Base-by-base conservation (phyloP, 2,329 filamentous ascomycete species). In the Botrytis medusae region DNA sequence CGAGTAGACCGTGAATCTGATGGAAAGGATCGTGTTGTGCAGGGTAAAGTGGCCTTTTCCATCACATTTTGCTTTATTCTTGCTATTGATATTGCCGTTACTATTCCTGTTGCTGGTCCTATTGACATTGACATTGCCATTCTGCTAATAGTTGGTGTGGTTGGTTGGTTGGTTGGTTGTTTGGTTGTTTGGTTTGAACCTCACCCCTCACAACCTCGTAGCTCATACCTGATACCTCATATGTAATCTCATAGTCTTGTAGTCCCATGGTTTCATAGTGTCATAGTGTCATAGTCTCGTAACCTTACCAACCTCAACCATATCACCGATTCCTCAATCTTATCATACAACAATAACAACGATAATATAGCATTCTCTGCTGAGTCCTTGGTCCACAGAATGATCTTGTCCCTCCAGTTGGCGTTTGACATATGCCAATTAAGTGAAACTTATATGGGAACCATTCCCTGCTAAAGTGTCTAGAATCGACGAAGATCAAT, bases 391-490 rank as follows among this genome's bases (percentile, higher is more conserved):
- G 34, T 60, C 22, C 60, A 46, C 18, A 29, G 29, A 34, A 44
- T 54, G n/a, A n/a, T 18, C 9, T 20, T 8, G 37, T 54, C 34
- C 25, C 48, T 40, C 68, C 42, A 61, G 57, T 61, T 71, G 69
- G 42, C 42, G 57, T 71, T 71, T 71, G 69, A 51, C 69, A 63
- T 48, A 44, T 71, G 57, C 40, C 42, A 29, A 62, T n/a, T 16
- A 51, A 18, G 22, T 71, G 69, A 71, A 46, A 71, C 69, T 64
- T 64, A 32, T 64, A 20, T 64, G 63, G 44, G 69, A 63, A 64
- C 60, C 20, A 60, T 48, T 60, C 46, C 57, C 25, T 59, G 18
- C 48, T 12, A 71, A 32, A 16, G n/a, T 25, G 51, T 29, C 65
- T 32, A 69, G 65, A 57, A 54, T n/a, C 40, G 44, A 69, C 34